These are phyloP conservation scores for Monascus ruber DNA, from an alignment of 2,329 filamentous ascomycete genomes.

Conservation along the genomic window DNA sequence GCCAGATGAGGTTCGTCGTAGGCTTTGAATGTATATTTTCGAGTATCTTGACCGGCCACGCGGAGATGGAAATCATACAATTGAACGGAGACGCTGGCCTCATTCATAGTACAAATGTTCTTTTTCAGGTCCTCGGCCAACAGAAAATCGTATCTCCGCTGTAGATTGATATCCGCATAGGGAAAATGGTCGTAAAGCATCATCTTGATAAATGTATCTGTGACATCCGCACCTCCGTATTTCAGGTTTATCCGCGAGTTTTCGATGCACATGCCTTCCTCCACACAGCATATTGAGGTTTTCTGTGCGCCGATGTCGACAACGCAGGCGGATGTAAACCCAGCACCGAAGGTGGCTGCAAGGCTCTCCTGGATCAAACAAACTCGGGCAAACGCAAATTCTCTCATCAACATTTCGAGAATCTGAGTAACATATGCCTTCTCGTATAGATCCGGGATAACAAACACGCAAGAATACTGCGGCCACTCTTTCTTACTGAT, in stretches of 20 bases:
- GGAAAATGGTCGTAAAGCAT: conserved; percentile 94
- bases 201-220: conserved; percentile 93
- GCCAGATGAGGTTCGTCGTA: conserved; percentile 95
- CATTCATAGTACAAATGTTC: conserved; percentile 83
- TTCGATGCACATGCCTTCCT: conserved; percentile 89
- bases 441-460: conserved; percentile 95
- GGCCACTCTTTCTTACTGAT: conserved; percentile 68
- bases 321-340: conserved; percentile 86
- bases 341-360: conserved; percentile 87
- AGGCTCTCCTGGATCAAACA: conserved; percentile 96
- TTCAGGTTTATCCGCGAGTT: conserved; percentile 94
- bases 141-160: conserved; percentile 79
- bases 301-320: conserved; percentile 96
- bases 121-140: conserved; percentile 92
- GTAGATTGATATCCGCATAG: conserved; percentile 87
- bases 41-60: conserved; percentile 74
- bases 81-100: conserved; percentile 80
- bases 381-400: conserved; percentile 79
- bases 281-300: conserved; percentile 91
- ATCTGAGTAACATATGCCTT: conserved; percentile 80
- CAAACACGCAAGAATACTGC: conserved; percentile 91
- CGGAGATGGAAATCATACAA: conserved; percentile 83
- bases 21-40: conserved; percentile 90
- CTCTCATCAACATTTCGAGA: conserved; percentile 72
- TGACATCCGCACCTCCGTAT: conserved; percentile 84